Evolutionary conservation across 129 eudicot species (phyloP).

Genomic region (Erigeron canadensis): DNA sequence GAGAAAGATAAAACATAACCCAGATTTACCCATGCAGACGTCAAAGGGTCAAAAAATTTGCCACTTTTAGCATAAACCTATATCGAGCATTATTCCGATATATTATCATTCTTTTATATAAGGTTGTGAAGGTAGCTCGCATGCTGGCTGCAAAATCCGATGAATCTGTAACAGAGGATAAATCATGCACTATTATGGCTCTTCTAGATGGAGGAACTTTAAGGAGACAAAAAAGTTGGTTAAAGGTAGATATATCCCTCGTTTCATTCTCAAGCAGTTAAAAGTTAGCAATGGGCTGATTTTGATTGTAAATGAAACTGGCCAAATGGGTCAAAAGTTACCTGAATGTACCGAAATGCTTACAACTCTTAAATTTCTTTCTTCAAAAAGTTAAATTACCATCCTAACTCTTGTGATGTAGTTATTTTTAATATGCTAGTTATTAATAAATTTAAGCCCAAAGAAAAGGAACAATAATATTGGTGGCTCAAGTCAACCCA

Average conservation of each 20-base stretch:
- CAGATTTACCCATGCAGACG: too few relatives aligned
- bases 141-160: slow-evolving; percentile 60
- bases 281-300: neutral
- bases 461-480: too few relatives aligned
- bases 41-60: too few relatives aligned
- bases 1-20: too few relatives aligned
- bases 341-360: neutral
- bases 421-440: neutral
- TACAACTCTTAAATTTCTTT: neutral
- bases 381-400: neutral
- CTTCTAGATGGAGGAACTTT: slow-evolving; percentile 95
- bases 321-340: neutral
- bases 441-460: neutral
- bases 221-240: slow-evolving; percentile 88
- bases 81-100: slow-evolving; percentile 14
- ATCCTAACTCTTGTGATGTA: neutral
- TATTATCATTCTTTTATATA: slow-evolving; percentile 4
- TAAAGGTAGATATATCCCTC: slow-evolving; percentile 51
- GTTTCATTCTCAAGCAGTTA: neutral
- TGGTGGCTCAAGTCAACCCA: neutral
- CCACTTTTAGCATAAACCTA: neutral
- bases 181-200: slow-evolving; percentile 82
- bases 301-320: neutral
- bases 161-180: slow-evolving; percentile 46
- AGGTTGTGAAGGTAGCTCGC: slow-evolving; percentile 96